Base-by-base conservation (phyloP, 306 rosid species). In the Biancaea sappan region DNA sequence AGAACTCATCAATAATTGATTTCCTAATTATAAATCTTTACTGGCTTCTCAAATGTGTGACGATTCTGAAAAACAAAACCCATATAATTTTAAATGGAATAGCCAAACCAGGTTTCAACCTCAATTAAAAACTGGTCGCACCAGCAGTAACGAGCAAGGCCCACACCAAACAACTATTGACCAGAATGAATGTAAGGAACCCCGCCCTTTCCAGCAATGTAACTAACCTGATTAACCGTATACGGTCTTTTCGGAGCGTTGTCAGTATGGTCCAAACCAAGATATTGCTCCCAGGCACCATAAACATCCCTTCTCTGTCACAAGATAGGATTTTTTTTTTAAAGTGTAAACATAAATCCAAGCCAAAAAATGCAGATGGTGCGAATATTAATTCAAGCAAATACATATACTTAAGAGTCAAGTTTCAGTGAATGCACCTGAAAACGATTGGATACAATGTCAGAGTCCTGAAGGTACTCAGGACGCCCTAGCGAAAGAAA, bases 251-350 rank as follows among this genome's bases (percentile, higher is more conserved):
- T 90, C 59, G 96, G 92, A 76, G 98, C 87, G 73, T 81, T 90
- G 81, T 92, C 96, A 71, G 96, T 79, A 81, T 92, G 98, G 79
- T 90, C 98, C 87, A 92, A 81, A 15, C 98, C 96, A 82, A 92
- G 98, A 81, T 90, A 92, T 77, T 88, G 98, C 86, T 92, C 98
- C 98, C 96, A 92, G 47, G 94, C 96, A 88, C 94, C 94, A 63
- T 92, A 92, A 37, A 92, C 94, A 56, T 92, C 96, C 83, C 96
- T 88, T 82, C 98, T 90, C 98, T 92, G 34, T 68, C 37, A 82
- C 44, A 62, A 41, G 35, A 74, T 24, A 83, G 14, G n/a, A 60
- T 28, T 31, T 59, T 26, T 8, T 14, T 4, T 72, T 52, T 6
- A 35, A 47, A 77, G 25, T 14, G 35, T 54, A 51, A 83, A 19